Percentiles rank a stretch among this genome's conserved stretches.
These are phyloP conservation scores for Talaromyces ruber DNA, from an alignment of 495 filamentous ascomycete genomes.

Conservation along the genomic window DNA sequence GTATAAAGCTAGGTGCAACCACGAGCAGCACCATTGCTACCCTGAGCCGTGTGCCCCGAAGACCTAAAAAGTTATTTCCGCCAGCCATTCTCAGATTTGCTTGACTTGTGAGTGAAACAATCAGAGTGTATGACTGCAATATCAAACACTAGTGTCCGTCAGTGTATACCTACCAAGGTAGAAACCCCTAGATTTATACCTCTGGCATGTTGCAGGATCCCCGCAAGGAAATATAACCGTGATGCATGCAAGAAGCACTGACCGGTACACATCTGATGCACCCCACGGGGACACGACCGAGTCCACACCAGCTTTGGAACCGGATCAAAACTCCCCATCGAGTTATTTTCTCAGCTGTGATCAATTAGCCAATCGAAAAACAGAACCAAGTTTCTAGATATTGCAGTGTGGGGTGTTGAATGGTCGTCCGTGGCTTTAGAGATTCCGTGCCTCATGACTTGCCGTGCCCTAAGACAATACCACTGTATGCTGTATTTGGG, in stretches of 20 bases:
- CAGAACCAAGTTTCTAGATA: neutral
- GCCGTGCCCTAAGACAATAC: neutral
- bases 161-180: neutral
- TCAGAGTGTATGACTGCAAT: neutral
- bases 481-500: neutral
- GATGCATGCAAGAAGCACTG: neutral
- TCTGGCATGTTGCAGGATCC: neutral
- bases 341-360: neutral
- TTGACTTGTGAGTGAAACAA: neutral
- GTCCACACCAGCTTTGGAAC: neutral
- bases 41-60: constrained; percentile 7
- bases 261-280: neutral
- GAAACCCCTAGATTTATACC: neutral
- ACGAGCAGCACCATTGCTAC: constrained; percentile 22
- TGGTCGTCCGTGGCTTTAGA: neutral
- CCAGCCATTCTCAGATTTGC: neutral
- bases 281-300: neutral
- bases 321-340: neutral
- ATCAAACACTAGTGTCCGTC: neutral
- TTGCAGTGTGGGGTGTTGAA: neutral
- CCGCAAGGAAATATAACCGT: neutral
- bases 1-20: constrained; percentile 28
- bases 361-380: neutral
- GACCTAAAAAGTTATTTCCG: neutral
- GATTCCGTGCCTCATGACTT: neutral